These are phyloP conservation scores for Pyrenula massariospora DNA, from an alignment of 495 filamentous ascomycete species.

Conservation along the genomic window DNA sequence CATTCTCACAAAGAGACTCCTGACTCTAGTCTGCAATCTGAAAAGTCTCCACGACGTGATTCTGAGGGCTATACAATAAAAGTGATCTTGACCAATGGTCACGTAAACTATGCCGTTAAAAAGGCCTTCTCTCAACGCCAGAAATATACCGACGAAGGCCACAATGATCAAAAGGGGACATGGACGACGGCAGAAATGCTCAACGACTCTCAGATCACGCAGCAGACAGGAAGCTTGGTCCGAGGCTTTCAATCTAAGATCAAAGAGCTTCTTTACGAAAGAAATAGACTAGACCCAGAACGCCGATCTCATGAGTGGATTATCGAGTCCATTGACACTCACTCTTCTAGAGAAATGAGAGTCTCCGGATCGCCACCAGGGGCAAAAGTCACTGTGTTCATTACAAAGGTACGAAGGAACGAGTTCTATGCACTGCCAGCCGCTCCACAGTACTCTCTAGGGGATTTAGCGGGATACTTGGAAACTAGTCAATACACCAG, in stretches of 20 bases:
- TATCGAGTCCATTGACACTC: not conserved
- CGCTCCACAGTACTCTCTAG: not conserved
- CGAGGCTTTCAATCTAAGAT: not conserved
- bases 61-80: not conserved
- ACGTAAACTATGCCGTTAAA: not conserved
- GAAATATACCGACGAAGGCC: not conserved
- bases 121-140: not conserved
- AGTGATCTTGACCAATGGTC: not conserved
- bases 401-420: not conserved
- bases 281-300: not conserved
- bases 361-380: not conserved
- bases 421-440: not conserved
- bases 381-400: not conserved
- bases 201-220: not conserved
- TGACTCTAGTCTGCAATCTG: not conserved
- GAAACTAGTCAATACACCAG: not conserved
- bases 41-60: not conserved
- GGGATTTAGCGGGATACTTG: not conserved
- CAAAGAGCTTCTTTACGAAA: not conserved
- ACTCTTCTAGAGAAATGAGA: not conserved
- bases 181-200: not conserved
- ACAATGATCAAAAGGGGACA: not conserved
- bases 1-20: not conserved
- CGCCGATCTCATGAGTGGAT: not conserved
- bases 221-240: not conserved